phyloP scores from a whole-genome alignment of 192 early-diverging fungal species.

The Helicostylum pulchrum region DNA sequence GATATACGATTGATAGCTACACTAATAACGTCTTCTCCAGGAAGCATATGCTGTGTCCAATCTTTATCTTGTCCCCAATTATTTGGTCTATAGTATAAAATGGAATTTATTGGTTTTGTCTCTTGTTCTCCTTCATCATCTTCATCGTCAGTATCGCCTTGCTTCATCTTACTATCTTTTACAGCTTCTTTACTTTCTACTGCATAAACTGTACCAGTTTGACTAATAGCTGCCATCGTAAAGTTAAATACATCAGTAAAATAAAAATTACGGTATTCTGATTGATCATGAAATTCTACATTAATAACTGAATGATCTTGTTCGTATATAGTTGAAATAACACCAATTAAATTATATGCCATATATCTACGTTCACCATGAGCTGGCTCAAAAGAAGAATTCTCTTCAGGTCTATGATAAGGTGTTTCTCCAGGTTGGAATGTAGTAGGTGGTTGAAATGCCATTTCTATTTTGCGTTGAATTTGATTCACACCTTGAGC shows the following conservation, averaged over 20 bases:
- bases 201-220: conserved; percentile 74
- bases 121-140: conserved; percentile 11
- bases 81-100: conserved; percentile 69
- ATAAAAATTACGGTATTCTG: conserved; percentile 69
- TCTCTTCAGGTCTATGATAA: conserved; percentile 14
- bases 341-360: conserved; percentile 86
- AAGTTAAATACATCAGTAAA: conserved; percentile 80
- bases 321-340: conserved; percentile 70
- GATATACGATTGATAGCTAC: conserved; percentile 69
- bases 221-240: conserved; percentile 72
- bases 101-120: conserved; percentile 39
- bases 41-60: conserved; percentile 70
- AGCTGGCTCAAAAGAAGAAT: neutral
- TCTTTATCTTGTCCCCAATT: conserved; percentile 68
- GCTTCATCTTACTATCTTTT: neutral
- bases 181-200: conserved; percentile 30
- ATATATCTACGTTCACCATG: conserved; percentile 55
- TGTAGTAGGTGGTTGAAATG: neutral
- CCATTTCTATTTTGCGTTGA: too few species aligned
- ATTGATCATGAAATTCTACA: conserved; percentile 88
- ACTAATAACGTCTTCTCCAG: conserved; percentile 64
- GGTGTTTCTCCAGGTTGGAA: conserved; percentile 90
- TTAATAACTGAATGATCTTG: conserved; percentile 72
- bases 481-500: too few species aligned
- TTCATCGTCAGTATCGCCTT: conserved; percentile 2